These are phyloP conservation scores for Trichoderma polysporum DNA, from an alignment of 2,329 filamentous ascomycete species.

Conservation along the genomic window DNA sequence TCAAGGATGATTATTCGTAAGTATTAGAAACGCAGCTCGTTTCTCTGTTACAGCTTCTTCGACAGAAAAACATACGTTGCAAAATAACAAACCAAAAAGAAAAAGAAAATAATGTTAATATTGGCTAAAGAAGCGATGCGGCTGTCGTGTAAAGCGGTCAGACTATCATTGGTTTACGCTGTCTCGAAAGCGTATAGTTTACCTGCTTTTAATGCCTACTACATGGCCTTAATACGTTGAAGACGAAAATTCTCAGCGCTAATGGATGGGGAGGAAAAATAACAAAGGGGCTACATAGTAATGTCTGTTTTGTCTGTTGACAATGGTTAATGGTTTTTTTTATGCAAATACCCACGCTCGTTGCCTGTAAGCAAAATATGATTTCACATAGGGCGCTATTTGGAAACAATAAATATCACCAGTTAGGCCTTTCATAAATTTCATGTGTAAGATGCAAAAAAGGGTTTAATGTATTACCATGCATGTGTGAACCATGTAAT, in stretches of 20 bases:
- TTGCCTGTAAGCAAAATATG: not conserved
- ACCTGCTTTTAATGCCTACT: not conserved
- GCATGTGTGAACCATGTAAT: too few relatives aligned
- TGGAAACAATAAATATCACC: not conserved
- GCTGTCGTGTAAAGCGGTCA: not conserved
- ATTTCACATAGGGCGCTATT: not conserved
- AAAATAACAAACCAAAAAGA: not conserved
- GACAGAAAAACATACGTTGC: not conserved
- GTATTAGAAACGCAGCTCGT: not conserved
- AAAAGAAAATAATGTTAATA: not conserved
- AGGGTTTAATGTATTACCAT: too few relatives aligned
- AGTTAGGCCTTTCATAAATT: not conserved
- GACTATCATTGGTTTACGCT: not conserved
- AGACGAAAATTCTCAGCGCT: not conserved
- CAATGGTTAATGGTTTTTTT: not conserved
- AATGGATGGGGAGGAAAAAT: not conserved
- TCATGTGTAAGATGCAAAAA: too few relatives aligned
- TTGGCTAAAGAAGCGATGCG: not conserved
- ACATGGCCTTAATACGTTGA: not conserved
- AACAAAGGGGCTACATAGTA: not conserved
- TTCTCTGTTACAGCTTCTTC: not conserved
- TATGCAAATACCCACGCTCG: not conserved
- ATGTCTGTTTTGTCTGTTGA: not conserved
- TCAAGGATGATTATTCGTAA: slow-evolving; percentile 69
- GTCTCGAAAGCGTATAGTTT: not conserved